These are phyloP conservation scores for Penicillium sp. DNA, from an alignment of 2,329 filamentous ascomycete genomes.

Conservation along the genomic window DNA sequence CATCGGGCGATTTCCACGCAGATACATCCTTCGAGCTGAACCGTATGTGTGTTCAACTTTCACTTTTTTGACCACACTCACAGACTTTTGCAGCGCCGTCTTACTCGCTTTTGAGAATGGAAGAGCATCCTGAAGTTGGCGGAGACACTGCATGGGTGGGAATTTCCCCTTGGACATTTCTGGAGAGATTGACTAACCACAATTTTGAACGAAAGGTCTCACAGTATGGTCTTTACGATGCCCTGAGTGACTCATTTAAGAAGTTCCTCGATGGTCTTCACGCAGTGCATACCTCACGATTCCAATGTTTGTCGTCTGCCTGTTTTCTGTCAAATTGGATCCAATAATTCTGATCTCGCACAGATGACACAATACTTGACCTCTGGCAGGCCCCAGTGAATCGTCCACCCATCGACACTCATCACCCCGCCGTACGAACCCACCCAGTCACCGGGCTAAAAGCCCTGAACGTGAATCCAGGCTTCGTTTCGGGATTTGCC, in stretches of 20 bases:
- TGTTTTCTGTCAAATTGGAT: background rate
- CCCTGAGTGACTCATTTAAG: slow-evolving; percentile 49
- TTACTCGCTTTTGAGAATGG: slow-evolving; percentile 57
- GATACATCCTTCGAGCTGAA: slow-evolving; percentile 59
- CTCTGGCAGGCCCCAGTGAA: slow-evolving; percentile 49
- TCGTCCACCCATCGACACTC: slow-evolving; percentile 52
- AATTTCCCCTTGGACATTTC: background rate
- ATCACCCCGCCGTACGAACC: slow-evolving; percentile 55
- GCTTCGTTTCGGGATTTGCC: slow-evolving; percentile 54
- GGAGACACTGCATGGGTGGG: slow-evolving; percentile 54
- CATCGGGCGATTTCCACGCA: slow-evolving; percentile 53
- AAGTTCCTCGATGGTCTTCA: slow-evolving; percentile 50
- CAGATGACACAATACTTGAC: slow-evolving; percentile 52
- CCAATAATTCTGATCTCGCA: background rate
- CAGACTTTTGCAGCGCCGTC: slow-evolving; percentile 41
- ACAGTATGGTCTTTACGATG: slow-evolving; percentile 16
- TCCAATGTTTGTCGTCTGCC: background rate
- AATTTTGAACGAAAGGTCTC: slow-evolving; percentile 35
- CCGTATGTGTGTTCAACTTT: slow-evolving; percentile 25
- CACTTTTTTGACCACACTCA: background rate
- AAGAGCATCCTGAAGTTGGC: slow-evolving; percentile 53
- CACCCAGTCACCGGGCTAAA: slow-evolving; percentile 56
- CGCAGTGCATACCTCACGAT: slow-evolving; percentile 49
- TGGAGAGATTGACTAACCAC: background rate
- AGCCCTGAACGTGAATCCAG: slow-evolving; percentile 52